Conservation (phyloP, 768 basidiomycete species). For the button mushroom (Agaricus bisporus) region DNA sequence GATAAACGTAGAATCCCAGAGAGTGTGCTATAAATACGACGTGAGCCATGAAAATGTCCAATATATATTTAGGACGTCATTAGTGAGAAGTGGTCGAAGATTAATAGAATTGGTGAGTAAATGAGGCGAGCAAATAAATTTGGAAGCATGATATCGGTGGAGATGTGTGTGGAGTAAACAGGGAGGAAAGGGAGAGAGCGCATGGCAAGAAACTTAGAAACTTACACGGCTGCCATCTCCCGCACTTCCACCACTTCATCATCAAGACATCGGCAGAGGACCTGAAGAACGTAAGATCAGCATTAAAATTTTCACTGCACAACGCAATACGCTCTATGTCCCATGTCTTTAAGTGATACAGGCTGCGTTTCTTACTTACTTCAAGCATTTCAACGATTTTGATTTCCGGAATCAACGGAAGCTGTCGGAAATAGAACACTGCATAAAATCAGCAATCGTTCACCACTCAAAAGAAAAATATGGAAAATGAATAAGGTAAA, state of each 20-base stretch:
- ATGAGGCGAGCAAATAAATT: background rate
- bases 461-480: background rate
- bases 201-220: slow-evolving; percentile 22
- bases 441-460: background rate
- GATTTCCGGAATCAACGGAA: slow-evolving; percentile 71
- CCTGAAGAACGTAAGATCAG: slow-evolving; percentile 31
- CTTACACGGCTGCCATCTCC: slow-evolving; percentile 82
- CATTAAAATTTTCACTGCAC: background rate
- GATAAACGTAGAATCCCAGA: slow-evolving; percentile 82
- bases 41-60: background rate
- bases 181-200: background rate
- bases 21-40: slow-evolving; percentile 44
- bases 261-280: slow-evolving; percentile 73
- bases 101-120: background rate
- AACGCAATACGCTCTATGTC: background rate
- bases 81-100: background rate
- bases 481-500: no score
- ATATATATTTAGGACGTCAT: background rate
- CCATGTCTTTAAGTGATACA: no score
- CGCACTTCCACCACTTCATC: slow-evolving; percentile 88
- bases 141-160: background rate
- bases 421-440: slow-evolving; percentile 88
- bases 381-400: slow-evolving; percentile 79
- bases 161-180: background rate
- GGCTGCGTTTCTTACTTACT: slow-evolving; percentile 26